Percentiles rank a stretch among this genome's conserved stretches.
These are phyloP conservation scores for Mortierella sp. DNA, from an alignment of 371 early-diverging fungal genomes.

Conservation along the genomic window DNA sequence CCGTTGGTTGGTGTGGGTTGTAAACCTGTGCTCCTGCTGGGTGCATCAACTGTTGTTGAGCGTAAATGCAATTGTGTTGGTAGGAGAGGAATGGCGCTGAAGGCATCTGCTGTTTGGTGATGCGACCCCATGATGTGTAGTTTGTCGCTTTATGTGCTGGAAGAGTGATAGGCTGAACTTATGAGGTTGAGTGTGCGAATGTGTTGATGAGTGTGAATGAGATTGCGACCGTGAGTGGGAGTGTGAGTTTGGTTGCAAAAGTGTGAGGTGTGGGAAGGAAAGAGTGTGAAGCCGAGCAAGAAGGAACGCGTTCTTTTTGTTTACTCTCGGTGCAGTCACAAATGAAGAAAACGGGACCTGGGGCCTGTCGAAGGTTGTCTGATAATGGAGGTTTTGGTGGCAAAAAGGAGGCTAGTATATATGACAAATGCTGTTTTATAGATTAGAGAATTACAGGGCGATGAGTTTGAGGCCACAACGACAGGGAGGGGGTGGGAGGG, in stretches of 20 bases:
- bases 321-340: constrained; percentile 10
- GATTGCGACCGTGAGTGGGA: not conserved
- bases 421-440: constrained; percentile 21
- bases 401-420: not conserved
- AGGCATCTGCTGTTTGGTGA: constrained; percentile 22
- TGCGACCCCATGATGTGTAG: not conserved
- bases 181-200: not conserved
- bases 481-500: not conserved
- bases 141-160: not conserved
- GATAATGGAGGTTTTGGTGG: not conserved
- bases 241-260: not conserved
- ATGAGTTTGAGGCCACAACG: not conserved
- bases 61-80: constrained; percentile 25
- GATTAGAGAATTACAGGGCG: not conserved
- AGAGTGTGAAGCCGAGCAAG: not conserved
- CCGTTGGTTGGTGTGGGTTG: constrained; percentile 12
- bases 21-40: not conserved
- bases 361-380: not conserved
- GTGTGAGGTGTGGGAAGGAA: not conserved
- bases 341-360: not conserved
- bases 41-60: not conserved
- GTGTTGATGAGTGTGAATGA: not conserved
- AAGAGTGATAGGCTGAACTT: not conserved
- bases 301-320: constrained; percentile 12
- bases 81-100: constrained; percentile 35